phyloP scores from a whole-genome alignment of 2,329 filamentous ascomycete species.

The Hymenotorrendiella dingleyae region DNA sequence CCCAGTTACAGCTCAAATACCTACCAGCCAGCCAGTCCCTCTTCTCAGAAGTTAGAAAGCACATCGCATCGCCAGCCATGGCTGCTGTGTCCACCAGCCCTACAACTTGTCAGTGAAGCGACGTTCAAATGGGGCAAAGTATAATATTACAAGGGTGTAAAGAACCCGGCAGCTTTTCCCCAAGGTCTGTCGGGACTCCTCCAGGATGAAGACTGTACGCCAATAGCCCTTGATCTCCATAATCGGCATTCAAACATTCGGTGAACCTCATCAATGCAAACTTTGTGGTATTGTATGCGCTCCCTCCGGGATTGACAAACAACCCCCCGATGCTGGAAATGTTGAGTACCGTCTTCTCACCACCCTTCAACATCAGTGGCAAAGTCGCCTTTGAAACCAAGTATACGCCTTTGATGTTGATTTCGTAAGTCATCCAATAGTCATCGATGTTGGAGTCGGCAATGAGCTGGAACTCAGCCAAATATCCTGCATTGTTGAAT shows the following conservation, averaged over 20 bases:
- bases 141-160: slow-evolving; percentile 20
- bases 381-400: slow-evolving; percentile 14
- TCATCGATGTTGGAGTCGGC: slow-evolving; percentile 12
- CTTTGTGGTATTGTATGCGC: slow-evolving; percentile 43
- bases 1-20: slow-evolving; percentile 40
- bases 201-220: slow-evolving; percentile 38
- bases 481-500: slow-evolving; percentile 23
- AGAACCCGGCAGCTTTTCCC: slow-evolving; percentile 27
- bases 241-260: slow-evolving; percentile 43
- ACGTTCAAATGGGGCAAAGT: neutral
- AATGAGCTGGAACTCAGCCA: slow-evolving; percentile 11
- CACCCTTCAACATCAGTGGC: slow-evolving; percentile 22
- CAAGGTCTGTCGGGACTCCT: slow-evolving; percentile 35
- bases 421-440: slow-evolving; percentile 21
- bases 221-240: slow-evolving; percentile 37
- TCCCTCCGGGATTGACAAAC: slow-evolving; percentile 32
- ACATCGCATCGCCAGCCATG: slow-evolving; percentile 38
- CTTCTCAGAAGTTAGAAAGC: slow-evolving; percentile 36
- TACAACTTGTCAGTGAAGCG: slow-evolving; percentile 6
- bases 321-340: slow-evolving; percentile 40
- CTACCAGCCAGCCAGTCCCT: slow-evolving; percentile 42
- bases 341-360: slow-evolving; percentile 41
- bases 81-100: slow-evolving; percentile 34
- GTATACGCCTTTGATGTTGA: slow-evolving; percentile 20
- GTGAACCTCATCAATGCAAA: slow-evolving; percentile 43